phyloP scores from a whole-genome alignment of 495 filamentous ascomycete species.

The Lichina pygmaea region DNA sequence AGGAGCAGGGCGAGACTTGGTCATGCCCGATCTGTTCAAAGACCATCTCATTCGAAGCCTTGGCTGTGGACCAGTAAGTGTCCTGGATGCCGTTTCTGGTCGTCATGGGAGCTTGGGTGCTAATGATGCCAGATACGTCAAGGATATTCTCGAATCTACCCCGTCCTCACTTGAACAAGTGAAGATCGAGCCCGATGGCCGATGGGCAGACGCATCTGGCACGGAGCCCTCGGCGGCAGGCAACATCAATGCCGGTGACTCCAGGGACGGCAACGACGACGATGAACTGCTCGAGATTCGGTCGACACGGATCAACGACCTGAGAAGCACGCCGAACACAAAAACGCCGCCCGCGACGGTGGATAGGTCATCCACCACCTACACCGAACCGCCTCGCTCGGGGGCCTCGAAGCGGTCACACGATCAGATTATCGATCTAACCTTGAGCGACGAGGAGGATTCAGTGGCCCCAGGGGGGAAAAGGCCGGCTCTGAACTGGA shows the following conservation, averaged over 20 bases:
- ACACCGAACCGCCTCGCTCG: slow-evolving; percentile 24
- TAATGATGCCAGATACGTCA: slow-evolving; percentile 41
- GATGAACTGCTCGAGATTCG: background rate
- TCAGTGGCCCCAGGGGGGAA: slow-evolving; percentile 1
- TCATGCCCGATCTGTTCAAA: slow-evolving; percentile 81
- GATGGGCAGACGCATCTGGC: slow-evolving; percentile 31
- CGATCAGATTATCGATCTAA: slow-evolving; percentile 43
- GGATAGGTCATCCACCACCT: slow-evolving; percentile 21
- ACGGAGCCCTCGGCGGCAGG: slow-evolving; percentile 9
- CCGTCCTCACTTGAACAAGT: slow-evolving; percentile 50
- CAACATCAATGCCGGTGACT: slow-evolving; percentile 2
- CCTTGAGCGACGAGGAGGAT: slow-evolving; percentile 8
- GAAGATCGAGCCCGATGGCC: slow-evolving; percentile 64
- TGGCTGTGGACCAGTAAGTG: slow-evolving; percentile 69
- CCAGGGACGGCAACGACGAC: slow-evolving; percentile 12
- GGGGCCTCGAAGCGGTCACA: slow-evolving; percentile 27
- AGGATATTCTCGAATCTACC: slow-evolving; percentile 55
- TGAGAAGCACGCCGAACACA: too few relatives aligned
- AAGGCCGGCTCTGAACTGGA: background rate
- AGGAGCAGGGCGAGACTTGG: slow-evolving; percentile 93
- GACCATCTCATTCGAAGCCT: slow-evolving; percentile 43
- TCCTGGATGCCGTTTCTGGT: background rate
- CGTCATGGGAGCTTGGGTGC: background rate
- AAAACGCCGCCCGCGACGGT: too few relatives aligned
- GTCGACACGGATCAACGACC: background rate